Percentiles rank a stretch among this genome's conserved stretches.
phyloP scores from a whole-genome alignment of 2,329 filamentous ascomycete genomes.

The Simplicillium aogashimaense region DNA sequence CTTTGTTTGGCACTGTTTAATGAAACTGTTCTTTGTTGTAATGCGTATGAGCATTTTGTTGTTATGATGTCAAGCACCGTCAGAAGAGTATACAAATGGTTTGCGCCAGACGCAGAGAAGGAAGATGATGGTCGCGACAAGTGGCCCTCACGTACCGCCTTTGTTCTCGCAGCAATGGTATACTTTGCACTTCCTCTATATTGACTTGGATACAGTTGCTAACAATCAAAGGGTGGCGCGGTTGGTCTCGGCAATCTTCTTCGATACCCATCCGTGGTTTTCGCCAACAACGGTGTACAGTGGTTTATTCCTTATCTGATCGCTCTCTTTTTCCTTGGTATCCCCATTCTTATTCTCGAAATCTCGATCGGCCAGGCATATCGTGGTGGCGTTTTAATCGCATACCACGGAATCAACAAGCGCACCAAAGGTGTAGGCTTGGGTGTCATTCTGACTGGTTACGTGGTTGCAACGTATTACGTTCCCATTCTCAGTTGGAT shows the following conservation, averaged over 20 bases:
- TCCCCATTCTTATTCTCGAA: constrained; percentile 41
- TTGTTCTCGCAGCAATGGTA: constrained; percentile 6
- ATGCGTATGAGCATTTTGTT: not conserved
- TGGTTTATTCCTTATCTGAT: constrained; percentile 47
- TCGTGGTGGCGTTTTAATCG: constrained; percentile 38
- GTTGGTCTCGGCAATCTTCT: constrained; percentile 45
- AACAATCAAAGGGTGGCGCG: constrained; percentile 30
- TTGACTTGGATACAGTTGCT: not conserved
- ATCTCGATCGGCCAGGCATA: constrained; percentile 58
- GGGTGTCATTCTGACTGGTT: constrained; percentile 37
- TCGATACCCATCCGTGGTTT: constrained; percentile 43
- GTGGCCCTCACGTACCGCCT: constrained; percentile 6
- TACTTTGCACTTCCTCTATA: not conserved
- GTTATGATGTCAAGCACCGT: constrained; percentile 1
- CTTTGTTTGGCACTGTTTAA: too few relatives aligned
- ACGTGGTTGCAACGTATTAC: constrained; percentile 42
- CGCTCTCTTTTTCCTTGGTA: constrained; percentile 39
- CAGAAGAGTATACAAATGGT: constrained; percentile 2
- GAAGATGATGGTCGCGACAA: constrained; percentile 7
- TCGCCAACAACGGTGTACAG: constrained; percentile 45
- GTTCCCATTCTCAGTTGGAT: constrained; percentile 44
- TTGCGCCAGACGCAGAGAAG: constrained; percentile 7
- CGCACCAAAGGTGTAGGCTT: constrained; percentile 41
- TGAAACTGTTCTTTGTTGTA: not conserved
- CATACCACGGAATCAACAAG: constrained; percentile 36